Percentiles rank a stretch among this genome's conserved stretches.
Evolutionary conservation across 1,284 basidiomycete genomes (phyloP).

Genomic region (Takashimella tepidaria): DNA sequence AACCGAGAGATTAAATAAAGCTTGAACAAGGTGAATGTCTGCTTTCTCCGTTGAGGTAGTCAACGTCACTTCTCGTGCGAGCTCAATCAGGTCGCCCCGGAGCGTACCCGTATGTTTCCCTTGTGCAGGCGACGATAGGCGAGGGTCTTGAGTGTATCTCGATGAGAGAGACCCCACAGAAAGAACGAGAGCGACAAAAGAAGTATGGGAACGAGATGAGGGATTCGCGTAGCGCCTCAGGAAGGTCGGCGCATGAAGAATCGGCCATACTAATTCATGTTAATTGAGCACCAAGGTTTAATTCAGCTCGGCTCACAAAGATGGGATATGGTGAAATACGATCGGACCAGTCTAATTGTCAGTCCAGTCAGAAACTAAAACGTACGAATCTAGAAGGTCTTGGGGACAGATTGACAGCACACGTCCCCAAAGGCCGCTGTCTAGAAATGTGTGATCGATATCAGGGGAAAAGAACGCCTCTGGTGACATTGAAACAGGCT

Average conservation of each 20-base stretch:
- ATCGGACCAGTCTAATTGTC: slow-evolving; percentile 21
- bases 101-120: slow-evolving; percentile 4
- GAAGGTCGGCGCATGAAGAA: slow-evolving; percentile 32
- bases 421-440: slow-evolving; percentile 18
- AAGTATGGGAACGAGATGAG: slow-evolving; percentile 21
- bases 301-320: slow-evolving; percentile 17
- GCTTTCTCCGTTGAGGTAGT: slow-evolving; percentile 21
- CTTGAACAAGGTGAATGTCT: slow-evolving; percentile 29
- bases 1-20: slow-evolving; percentile 30
- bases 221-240: slow-evolving; percentile 23
- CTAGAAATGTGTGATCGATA: not conserved
- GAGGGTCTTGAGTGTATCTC: slow-evolving; percentile 26
- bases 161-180: slow-evolving; percentile 32
- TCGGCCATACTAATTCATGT: slow-evolving; percentile 26
- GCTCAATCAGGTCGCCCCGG: slow-evolving; percentile 12
- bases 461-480: not conserved
- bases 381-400: slow-evolving; percentile 23
- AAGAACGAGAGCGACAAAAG: slow-evolving; percentile 30
- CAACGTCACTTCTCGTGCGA: slow-evolving; percentile 18
- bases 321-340: slow-evolving; percentile 35
- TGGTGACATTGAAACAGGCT: not conserved
- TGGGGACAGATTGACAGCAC: slow-evolving; percentile 21
- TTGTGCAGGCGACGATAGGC: slow-evolving; percentile 7
- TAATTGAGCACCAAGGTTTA: not conserved
- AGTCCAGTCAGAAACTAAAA: not conserved